A percentile compares a stretch with the other conserved stretches of the same genome.
Evolutionary conservation across 2,329 filamentous ascomycete genomes (phyloP).

Genomic region (Phialocephala sp.): DNA sequence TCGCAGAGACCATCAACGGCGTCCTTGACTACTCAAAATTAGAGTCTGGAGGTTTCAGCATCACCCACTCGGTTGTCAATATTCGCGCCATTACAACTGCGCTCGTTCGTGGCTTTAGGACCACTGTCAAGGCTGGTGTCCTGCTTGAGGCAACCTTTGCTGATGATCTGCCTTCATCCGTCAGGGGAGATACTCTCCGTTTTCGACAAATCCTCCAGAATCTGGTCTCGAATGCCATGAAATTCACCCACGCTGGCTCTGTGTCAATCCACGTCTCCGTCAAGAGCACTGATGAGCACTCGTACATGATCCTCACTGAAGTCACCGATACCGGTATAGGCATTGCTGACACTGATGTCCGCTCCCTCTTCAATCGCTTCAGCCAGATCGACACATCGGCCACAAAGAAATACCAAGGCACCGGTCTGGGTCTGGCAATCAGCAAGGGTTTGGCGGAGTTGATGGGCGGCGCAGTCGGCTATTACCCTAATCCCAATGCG

Average conservation of each 20-base stretch:
- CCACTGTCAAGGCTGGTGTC: conserved; percentile 52
- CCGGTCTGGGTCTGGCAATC: conserved; percentile 61
- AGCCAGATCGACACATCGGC: conserved; percentile 59
- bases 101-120: conserved; percentile 56
- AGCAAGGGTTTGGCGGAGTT: conserved; percentile 61
- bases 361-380: conserved; percentile 60
- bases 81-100: conserved; percentile 46
- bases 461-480: conserved; percentile 57
- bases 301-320: conserved; percentile 55
- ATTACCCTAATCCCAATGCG: conserved; percentile 49
- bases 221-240: conserved; percentile 63
- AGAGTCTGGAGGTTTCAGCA: conserved; percentile 62
- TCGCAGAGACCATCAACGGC: conserved; percentile 68
- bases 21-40: conserved; percentile 72
- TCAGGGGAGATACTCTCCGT: conserved; percentile 62
- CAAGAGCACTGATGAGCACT: conserved; percentile 48
- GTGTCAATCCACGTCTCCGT: conserved; percentile 53
- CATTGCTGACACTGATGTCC: conserved; percentile 48
- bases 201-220: conserved; percentile 69
- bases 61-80: conserved; percentile 37
- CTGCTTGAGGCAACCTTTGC: conserved; percentile 51
- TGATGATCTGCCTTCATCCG: conserved; percentile 53
- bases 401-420: conserved; percentile 60
- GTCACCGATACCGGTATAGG: conserved; percentile 62
- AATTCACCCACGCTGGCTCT: conserved; percentile 63